A percentile compares a stretch with the other conserved stretches of the same genome.
phyloP scores from a whole-genome alignment of 2,329 filamentous ascomycete genomes.

The Penicillium paneum region DNA sequence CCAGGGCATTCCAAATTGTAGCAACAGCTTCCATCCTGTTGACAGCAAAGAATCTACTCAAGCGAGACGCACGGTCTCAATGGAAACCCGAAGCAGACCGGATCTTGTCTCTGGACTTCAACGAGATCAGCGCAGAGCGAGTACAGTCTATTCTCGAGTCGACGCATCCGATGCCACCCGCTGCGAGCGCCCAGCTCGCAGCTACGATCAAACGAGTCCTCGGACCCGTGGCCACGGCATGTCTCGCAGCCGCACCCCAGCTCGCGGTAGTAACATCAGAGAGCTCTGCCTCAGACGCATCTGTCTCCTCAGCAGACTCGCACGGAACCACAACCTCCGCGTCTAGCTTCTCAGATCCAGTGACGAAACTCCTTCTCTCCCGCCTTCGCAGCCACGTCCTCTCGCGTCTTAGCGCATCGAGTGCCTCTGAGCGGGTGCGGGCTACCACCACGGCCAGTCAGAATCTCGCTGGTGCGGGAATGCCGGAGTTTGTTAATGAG shows the following conservation, averaged over 20 bases:
- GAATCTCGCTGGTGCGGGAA: conserved; percentile 56
- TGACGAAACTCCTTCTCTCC: conserved; percentile 59
- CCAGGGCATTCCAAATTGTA: conserved; percentile 55
- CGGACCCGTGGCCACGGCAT: conserved; percentile 50
- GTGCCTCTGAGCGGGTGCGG: conserved; percentile 57
- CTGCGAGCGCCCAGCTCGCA: conserved; percentile 45
- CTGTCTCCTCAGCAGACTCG: conserved; percentile 2
- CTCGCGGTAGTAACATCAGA: conserved; percentile 52
- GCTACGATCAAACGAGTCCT: conserved; percentile 53
- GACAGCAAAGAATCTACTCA: conserved; percentile 64
- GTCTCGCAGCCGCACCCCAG: conserved; percentile 26
- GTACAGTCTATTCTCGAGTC: conserved; percentile 48
- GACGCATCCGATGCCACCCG: conserved; percentile 48
- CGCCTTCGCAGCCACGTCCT: conserved; percentile 56
- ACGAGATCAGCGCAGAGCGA: conserved; percentile 40
- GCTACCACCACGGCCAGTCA: conserved; percentile 58
- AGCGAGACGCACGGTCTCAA: conserved; percentile 61
- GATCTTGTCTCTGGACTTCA: conserved; percentile 52
- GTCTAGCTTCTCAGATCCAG: conserved; percentile 56
- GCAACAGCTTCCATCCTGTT: conserved; percentile 61
- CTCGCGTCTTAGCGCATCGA: conserved; percentile 57
- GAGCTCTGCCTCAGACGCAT: conserved; percentile 49
- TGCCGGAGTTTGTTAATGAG: conserved; percentile 60
- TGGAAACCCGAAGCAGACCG: conserved; percentile 62
- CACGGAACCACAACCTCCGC: conserved; percentile 16